These are phyloP conservation scores for Hylodesmum podocarpum DNA, from an alignment of 306 rosid species.

Conservation along the genomic window DNA sequence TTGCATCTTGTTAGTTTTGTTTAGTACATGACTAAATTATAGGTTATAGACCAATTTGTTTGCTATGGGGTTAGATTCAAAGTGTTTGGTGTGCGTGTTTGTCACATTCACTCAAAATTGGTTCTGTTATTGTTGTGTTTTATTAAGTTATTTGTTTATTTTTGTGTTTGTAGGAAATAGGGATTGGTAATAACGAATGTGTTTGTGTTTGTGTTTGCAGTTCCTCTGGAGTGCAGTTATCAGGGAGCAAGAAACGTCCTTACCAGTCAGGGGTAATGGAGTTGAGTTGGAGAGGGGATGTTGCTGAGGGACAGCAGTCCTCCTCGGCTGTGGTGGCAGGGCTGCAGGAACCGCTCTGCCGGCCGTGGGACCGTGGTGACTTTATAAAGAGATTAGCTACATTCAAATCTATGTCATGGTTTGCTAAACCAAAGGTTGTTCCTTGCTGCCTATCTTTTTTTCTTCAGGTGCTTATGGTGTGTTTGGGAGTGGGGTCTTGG, in stretches of 20 bases:
- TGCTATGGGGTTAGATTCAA: neutral
- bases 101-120: neutral
- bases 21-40: neutral
- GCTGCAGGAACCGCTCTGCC: slow-evolving; percentile 48
- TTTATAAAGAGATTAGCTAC: slow-evolving; percentile 75
- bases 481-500: neutral
- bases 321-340: slow-evolving; percentile 37
- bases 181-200: neutral
- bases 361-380: slow-evolving; percentile 96
- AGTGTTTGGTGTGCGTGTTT: neutral
- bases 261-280: slow-evolving; percentile 54
- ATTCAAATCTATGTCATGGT: slow-evolving; percentile 96
- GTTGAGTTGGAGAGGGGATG: slow-evolving; percentile 43
- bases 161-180: neutral
- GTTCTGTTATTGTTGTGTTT: neutral
- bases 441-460: slow-evolving; percentile 1
- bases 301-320: slow-evolving; percentile 37
- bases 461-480: neutral
- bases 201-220: slow-evolving; percentile 30
- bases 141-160: too few species aligned
- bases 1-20: neutral
- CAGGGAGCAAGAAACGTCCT: slow-evolving; percentile 60
- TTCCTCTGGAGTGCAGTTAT: slow-evolving; percentile 45
- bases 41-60: slow-evolving; percentile 1
- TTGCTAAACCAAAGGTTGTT: slow-evolving; percentile 88